Conservation (phyloP, 2,329 filamentous ascomycete species). For the Colletotrichum chrysophilum region DNA sequence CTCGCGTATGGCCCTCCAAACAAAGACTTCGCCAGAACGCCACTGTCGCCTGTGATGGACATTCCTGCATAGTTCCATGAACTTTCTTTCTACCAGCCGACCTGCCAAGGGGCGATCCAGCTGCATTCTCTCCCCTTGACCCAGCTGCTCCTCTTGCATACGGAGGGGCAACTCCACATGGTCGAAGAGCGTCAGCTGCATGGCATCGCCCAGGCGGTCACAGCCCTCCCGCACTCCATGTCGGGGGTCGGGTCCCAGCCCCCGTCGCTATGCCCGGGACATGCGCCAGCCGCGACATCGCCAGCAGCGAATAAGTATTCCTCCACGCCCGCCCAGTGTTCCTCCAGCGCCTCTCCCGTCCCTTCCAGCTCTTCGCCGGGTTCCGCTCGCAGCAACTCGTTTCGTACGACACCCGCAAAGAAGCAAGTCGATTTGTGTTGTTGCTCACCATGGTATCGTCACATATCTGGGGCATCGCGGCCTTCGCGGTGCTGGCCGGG, state of each 20-base stretch:
- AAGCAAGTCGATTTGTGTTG: not conserved
- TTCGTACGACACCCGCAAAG: not conserved
- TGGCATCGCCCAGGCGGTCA: not conserved
- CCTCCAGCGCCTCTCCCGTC: not conserved
- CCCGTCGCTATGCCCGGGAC: not conserved
- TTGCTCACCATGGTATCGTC: not conserved
- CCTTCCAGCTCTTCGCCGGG: not conserved
- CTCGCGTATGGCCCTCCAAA: not conserved
- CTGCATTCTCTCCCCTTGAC: not conserved
- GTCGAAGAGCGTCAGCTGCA: not conserved
- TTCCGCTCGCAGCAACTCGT: not conserved
- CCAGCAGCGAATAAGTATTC: conserved; percentile 11
- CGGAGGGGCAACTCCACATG: not conserved
- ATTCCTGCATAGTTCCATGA: not conserved
- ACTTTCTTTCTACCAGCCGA: not conserved
- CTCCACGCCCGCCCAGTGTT: not conserved
- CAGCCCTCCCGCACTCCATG: not conserved
- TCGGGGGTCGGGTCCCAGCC: not conserved
- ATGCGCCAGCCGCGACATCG: not conserved
- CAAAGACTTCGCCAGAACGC: not conserved
- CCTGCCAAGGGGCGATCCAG: not conserved
- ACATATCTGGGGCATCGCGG: not conserved
- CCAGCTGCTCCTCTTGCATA: not conserved
- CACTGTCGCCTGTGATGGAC: not conserved
- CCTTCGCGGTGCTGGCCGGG: not conserved